These are phyloP conservation scores for Evernia prunastri DNA, from an alignment of 495 filamentous ascomycete species.

Conservation along the genomic window DNA sequence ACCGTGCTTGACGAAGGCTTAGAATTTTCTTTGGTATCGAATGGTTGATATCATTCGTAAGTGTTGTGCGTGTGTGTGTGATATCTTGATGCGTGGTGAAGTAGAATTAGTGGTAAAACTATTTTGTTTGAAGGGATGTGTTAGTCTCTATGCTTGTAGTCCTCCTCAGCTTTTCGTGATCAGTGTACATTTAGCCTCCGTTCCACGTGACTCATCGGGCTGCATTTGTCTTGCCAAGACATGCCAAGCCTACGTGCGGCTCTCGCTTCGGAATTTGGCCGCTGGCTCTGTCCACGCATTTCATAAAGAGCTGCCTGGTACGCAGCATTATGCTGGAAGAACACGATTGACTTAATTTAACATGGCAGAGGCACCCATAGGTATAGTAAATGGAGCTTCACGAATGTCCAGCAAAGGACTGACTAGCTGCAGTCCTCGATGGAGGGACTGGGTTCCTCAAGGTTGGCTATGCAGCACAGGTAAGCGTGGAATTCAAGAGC, in stretches of 20 bases:
- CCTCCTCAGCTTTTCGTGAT: too few species aligned
- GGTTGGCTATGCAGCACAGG: constrained; percentile 92
- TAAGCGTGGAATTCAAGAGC: constrained; percentile 32
- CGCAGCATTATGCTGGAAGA: neutral
- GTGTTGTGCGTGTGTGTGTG: too few species aligned
- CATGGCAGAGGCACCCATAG: constrained; percentile 70
- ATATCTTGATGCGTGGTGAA: too few species aligned
- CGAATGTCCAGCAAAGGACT: constrained; percentile 5
- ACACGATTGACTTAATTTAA: constrained; percentile 8
- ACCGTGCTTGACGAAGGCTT: too few species aligned
- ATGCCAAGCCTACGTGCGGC: neutral
- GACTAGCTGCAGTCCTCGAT: constrained; percentile 74
- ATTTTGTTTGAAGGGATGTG: too few species aligned
- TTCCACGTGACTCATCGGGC: too few species aligned
- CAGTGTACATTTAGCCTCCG: too few species aligned
- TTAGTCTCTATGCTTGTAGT: too few species aligned
- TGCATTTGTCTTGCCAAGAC: too few species aligned
- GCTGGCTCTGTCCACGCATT: neutral
- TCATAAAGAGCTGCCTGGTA: constrained; percentile 11
- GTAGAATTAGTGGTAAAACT: too few species aligned
- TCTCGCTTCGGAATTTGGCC: neutral
- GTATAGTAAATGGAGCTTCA: constrained; percentile 37
- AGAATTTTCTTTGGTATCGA: too few species aligned
- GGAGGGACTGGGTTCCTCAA: constrained; percentile 99
- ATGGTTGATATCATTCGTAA: too few species aligned